These are phyloP conservation scores for Candida nanaspora DNA, from an alignment of 805 yeast species.

Conservation along the genomic window DNA sequence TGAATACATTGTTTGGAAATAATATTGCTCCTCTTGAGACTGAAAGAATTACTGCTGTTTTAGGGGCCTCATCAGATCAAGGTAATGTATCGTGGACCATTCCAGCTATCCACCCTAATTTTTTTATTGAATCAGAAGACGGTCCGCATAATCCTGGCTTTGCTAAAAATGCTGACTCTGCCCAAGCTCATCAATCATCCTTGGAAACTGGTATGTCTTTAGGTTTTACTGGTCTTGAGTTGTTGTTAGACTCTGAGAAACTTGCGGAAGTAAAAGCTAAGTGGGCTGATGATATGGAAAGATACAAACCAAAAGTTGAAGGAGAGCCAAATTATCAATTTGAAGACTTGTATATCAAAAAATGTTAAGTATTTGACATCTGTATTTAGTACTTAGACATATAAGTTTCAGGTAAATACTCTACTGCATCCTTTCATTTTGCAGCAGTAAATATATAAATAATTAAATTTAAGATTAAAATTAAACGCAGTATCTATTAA, in stretches of 20 bases:
- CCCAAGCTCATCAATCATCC: constrained; percentile 10
- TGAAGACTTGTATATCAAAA: constrained; percentile 1
- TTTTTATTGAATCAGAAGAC: constrained; percentile 10
- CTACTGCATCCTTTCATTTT: too few relatives aligned
- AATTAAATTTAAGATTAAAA: too few relatives aligned
- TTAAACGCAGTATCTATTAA: too few relatives aligned
- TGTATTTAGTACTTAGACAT: too few relatives aligned
- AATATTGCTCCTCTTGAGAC: constrained; percentile 4
- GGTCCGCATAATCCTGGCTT: constrained; percentile 18
- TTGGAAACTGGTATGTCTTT: constrained; percentile 13
- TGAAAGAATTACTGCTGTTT: constrained; percentile 9
- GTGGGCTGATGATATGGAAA: constrained; percentile 10
- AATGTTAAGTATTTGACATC: too few relatives aligned
- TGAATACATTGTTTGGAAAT: constrained; percentile 9
- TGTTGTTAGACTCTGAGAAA: constrained; percentile 10
- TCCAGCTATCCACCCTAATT: constrained; percentile 18
- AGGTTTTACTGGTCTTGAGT: constrained; percentile 13
- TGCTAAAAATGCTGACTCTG: constrained; percentile 9
- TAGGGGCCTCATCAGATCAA: constrained; percentile 17
- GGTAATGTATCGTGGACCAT: constrained; percentile 18
- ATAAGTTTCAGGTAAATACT: too few relatives aligned
- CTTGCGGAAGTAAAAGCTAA: constrained; percentile 6
- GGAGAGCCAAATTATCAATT: constrained; percentile 2
- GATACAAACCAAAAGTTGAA: constrained; percentile 4
- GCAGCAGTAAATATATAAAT: too few relatives aligned